A percentile compares a stretch with the other conserved stretches of the same genome.
These are phyloP conservation scores for Parmales sp. DNA, from an alignment of 108 stramenopile genomes.

Conservation along the genomic window DNA sequence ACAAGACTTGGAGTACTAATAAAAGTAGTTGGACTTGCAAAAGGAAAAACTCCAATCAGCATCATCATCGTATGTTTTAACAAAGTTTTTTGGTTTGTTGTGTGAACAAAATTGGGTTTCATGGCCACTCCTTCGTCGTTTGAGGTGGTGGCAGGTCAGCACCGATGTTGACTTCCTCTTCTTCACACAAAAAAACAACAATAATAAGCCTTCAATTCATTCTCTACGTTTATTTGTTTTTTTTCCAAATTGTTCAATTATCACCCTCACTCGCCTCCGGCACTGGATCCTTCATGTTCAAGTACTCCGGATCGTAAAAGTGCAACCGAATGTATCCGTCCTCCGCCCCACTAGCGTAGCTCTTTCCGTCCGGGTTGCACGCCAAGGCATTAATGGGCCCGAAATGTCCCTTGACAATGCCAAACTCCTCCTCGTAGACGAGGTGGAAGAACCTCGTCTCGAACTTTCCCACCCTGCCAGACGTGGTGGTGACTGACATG, in stretches of 20 bases:
- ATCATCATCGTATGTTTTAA: no score
- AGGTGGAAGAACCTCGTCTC: constrained; percentile 93
- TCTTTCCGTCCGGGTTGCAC: constrained; percentile 85
- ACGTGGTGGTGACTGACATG: constrained; percentile 93
- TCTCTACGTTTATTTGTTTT: not conserved
- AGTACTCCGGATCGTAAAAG: constrained; percentile 87
- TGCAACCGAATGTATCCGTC: constrained; percentile 96
- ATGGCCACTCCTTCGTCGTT: no score
- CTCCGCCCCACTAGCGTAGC: constrained; percentile 85
- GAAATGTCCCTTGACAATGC: constrained; percentile 94
- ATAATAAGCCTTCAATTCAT: not conserved
- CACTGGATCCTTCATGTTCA: constrained; percentile 89
- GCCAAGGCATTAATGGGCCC: constrained; percentile 98
- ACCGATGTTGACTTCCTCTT: no score
- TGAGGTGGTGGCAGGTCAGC: no score
- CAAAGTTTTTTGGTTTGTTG: no score
- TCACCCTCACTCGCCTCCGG: constrained; percentile 69
- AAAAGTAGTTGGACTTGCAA: no score
- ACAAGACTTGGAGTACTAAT: no score
- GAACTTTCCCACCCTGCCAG: constrained; percentile 95
- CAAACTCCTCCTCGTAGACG: constrained; percentile 95
- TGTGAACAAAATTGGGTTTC: no score
- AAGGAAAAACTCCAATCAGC: no score
- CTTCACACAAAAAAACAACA: not conserved
- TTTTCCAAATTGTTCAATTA: no score